Base-by-base conservation (phyloP, 2,329 filamentous ascomycete genomes). In the Polytolypa hystricis region DNA sequence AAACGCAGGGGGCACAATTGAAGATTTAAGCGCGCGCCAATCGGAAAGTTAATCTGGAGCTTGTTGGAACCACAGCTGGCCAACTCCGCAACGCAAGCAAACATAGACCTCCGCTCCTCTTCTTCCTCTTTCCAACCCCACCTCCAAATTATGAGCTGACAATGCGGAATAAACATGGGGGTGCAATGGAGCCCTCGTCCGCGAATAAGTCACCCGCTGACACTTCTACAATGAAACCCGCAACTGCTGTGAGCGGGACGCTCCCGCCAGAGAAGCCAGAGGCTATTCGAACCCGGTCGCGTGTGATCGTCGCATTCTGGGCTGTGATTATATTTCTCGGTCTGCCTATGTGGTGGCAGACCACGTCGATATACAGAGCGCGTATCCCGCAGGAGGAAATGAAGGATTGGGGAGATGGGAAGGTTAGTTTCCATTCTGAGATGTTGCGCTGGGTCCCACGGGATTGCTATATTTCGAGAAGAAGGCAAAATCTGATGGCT, bases 291-390 rank as follows among this genome's bases (percentile, higher is more conserved):
- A 74, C 80, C 40, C 79, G 91, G 37, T 74, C 76, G 32, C 69
- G 70, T 43, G 81, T 96, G 34, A 78, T 98, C 43, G 58, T 83
- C 43, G 89, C 89, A 6, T 96, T 95, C 60, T 98, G 91, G 91
- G 66, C 77, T 4, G 77, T 96, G 25, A 84, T 93, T 5, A 56
- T 93, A 5, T 72, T 81, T 19, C 64, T 98, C 4, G 91, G 91
- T 2, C 59, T 98, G 46, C 91, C 91, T 39, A 80, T 93, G 73
- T 98, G 91, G 91, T 93, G 85, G 78, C 79, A 78, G 58, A 96
- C 91, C 0, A 98, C 91, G 3, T 81, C 83, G 0, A 93, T 96
- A 38, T 87, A 93, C 58, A 76, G 91, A 38, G 87, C 89, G 9
- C 72, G 78, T 30, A 65, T 98, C 48, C 91, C 91, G 4, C 60